Base-by-base conservation (phyloP, 345 rosid genomes). In the Salix koriyanagi region DNA sequence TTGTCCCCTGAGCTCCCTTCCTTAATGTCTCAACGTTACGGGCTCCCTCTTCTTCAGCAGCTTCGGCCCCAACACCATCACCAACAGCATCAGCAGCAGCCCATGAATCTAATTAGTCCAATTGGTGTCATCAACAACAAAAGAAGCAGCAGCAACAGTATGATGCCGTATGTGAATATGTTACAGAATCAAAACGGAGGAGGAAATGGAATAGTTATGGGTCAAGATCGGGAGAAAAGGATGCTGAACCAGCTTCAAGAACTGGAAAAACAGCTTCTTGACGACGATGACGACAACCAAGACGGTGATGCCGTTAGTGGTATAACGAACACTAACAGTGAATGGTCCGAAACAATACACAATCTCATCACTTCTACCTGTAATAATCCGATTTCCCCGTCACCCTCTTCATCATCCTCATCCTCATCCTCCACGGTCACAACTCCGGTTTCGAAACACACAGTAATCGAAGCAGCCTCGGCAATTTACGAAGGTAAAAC, bases 311-410 rank as follows among this genome's bases (percentile, higher is more conserved):
- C 85, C 32, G 94, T 84, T 44, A 93, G 98, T 1, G 99, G 85
- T 54, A 86, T 93, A 65, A 93, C 97, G 1, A 87, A 85, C 74
- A 23, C 88, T 8, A 89, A 88, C 80, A 92, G 88, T 84, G 97
- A 94, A 82, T 91, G 97, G 97, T 89, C 88, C 1, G 93, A 91
- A 61, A 82, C 96, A 1, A 84, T 95, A 34, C 94, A 89, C 70
- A 86, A 76, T 78, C 86, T 92, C 85, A 87, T 89, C 58, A 73
- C 80, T 14, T 61, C 81, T 39, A 50, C 83, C 41, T 61, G 72
- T 67, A 76, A 85, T 26, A 79, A 67, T 46, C 85, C 81, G 74
- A 76, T 85, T 79, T 71, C 88, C 7, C 88, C 87, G 15, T 82
- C 91, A 4, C 91, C 96, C 0, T 89, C 97, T 3, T 87, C 91